Percentiles rank a stretch among this genome's conserved stretches.
These are phyloP conservation scores for Debaryomyces fabryi DNA, from an alignment of 1,139 yeast genomes.

Conservation along the genomic window DNA sequence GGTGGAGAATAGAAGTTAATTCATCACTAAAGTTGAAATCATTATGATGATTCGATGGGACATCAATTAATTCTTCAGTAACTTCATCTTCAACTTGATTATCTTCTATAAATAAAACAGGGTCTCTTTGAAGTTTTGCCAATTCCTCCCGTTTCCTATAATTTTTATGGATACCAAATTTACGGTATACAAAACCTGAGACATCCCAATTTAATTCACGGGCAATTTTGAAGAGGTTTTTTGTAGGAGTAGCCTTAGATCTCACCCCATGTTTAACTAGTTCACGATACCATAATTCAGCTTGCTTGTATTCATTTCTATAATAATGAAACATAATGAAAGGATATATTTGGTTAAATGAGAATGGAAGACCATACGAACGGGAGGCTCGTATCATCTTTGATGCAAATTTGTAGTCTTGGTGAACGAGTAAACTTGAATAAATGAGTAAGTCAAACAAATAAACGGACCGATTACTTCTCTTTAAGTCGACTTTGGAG, in stretches of 20 bases:
- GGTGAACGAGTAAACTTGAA: slow-evolving; percentile 31
- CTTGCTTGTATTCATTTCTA: slow-evolving; percentile 31
- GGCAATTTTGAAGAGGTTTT: slow-evolving; percentile 37
- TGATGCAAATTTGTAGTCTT: slow-evolving; percentile 41
- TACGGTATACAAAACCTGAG: slow-evolving; percentile 37
- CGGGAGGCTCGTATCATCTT: slow-evolving; percentile 30
- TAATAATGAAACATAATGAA: slow-evolving; percentile 41
- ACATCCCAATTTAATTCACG: slow-evolving; percentile 40
- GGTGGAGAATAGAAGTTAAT: slow-evolving; percentile 21
- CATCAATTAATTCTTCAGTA: slow-evolving; percentile 25
- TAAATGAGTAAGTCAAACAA: slow-evolving; percentile 36
- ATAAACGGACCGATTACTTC: slow-evolving; percentile 22
- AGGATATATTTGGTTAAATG: slow-evolving; percentile 46
- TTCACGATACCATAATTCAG: slow-evolving; percentile 44
- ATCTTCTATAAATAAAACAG: slow-evolving; percentile 21
- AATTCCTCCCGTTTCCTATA: slow-evolving; percentile 24
- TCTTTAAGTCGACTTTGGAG: slow-evolving; percentile 16
- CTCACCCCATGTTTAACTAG: slow-evolving; percentile 36
- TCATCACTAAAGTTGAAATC: slow-evolving; percentile 24
- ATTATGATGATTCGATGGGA: slow-evolving; percentile 2
- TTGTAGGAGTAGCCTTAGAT: slow-evolving; percentile 30
- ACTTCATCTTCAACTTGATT: slow-evolving; percentile 20
- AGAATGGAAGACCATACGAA: slow-evolving; percentile 31
- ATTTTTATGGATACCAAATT: slow-evolving; percentile 27
- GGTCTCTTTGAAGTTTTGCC: slow-evolving; percentile 25